Percentiles rank a stretch among this genome's conserved stretches.
Conservation (phyloP, 768 basidiomycete species). For the Xerocomus brunneocitrinus region DNA sequence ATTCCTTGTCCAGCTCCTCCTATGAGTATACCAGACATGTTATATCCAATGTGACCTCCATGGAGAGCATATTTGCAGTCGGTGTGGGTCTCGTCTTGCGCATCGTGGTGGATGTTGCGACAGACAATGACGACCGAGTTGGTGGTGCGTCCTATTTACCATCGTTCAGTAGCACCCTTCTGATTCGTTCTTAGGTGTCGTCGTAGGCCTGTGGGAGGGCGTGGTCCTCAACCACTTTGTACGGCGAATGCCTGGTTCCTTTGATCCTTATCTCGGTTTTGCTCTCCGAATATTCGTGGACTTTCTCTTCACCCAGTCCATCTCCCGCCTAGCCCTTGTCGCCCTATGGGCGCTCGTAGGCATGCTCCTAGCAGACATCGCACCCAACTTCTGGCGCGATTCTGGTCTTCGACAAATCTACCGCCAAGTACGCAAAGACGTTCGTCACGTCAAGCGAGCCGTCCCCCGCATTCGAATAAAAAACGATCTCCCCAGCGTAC, state of each 20-base stretch:
- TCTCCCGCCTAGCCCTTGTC: conserved; percentile 43
- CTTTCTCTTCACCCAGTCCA: conserved; percentile 57
- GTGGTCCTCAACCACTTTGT: conserved; percentile 69
- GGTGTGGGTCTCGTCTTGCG: conserved; percentile 63
- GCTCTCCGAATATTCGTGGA: conserved; percentile 70
- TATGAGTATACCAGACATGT: conserved; percentile 28
- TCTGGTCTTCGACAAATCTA: conserved; percentile 35
- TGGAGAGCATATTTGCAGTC: conserved; percentile 72
- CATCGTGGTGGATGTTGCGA: conserved; percentile 51
- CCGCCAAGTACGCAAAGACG: conserved; percentile 34
- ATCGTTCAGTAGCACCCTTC: neutral
- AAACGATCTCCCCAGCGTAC: conserved; percentile 29
- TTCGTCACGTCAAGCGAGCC: conserved; percentile 28
- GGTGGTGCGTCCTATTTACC: conserved; percentile 21
- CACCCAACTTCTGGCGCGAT: conserved; percentile 44
- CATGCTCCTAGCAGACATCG: conserved; percentile 49
- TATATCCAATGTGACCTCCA: conserved; percentile 32
- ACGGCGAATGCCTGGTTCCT: conserved; percentile 57
- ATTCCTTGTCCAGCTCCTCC: conserved; percentile 22
- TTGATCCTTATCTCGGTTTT: conserved; percentile 66
- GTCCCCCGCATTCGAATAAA: conserved; percentile 30
- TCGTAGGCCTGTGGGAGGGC: conserved; percentile 79
- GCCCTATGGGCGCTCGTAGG: conserved; percentile 50
- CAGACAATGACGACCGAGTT: conserved; percentile 29
- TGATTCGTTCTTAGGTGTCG: conserved; percentile 42